phyloP scores from a whole-genome alignment of 169 alveolate genomes.

The Eimeria praecox region DNA sequence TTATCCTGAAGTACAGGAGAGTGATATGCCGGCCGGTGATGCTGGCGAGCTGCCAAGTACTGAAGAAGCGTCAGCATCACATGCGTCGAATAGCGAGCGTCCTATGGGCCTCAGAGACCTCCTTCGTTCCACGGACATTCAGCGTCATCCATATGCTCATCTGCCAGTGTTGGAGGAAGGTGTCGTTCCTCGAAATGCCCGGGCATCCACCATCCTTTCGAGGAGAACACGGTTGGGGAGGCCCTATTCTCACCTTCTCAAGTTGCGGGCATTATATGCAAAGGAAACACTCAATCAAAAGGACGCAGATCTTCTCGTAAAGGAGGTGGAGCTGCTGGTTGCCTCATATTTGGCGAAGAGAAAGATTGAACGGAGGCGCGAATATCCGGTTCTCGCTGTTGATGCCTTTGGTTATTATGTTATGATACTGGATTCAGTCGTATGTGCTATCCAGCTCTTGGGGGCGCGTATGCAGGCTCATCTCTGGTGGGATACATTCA shows the following conservation, averaged over 20 bases:
- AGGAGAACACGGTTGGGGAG: not conserved
- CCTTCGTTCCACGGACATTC: not conserved
- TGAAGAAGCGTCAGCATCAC: too few relatives aligned
- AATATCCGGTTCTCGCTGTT: not conserved
- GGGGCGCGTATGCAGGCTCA: not conserved
- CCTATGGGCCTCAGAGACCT: not conserved
- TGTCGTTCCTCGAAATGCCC: not conserved
- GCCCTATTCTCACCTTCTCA: not conserved
- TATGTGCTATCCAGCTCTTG: not conserved
- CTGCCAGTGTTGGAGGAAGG: not conserved
- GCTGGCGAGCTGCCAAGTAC: not conserved
- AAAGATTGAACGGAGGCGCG: not conserved
- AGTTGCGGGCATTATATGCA: not conserved
- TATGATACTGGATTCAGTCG: not conserved
- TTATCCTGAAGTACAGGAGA: not conserved
- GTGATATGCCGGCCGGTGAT: not conserved
- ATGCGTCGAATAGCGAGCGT: not conserved
- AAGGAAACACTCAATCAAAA: not conserved
- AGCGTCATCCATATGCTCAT: not conserved
- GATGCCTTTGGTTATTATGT: not conserved
- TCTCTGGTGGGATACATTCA: constrained; percentile 18
- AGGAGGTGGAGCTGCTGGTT: not conserved
- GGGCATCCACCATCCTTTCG: not conserved
- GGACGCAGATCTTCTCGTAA: not conserved
- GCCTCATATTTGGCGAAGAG: not conserved